phyloP scores from a whole-genome alignment of 345 rosid genomes.

The Hypericum androsaemum region DNA sequence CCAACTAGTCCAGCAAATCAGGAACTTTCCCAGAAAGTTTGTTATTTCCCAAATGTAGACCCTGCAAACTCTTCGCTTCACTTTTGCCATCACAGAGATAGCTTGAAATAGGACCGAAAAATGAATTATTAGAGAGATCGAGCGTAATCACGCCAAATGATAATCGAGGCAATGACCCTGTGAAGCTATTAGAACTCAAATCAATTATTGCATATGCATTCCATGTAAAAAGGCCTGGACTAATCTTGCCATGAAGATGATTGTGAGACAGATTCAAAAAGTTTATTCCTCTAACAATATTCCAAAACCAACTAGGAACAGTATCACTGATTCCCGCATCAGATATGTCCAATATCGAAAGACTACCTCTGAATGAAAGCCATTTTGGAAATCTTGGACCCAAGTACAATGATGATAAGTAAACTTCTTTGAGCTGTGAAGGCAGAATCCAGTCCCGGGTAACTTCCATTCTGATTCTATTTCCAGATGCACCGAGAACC shows the following conservation, averaged over 20 bases:
- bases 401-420: slow-evolving; percentile 3
- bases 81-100: slow-evolving; percentile 3
- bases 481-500: not conserved
- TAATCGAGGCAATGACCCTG: slow-evolving; percentile 6
- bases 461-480: not conserved
- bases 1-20: slow-evolving; percentile 6
- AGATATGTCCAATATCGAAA: slow-evolving; percentile 1
- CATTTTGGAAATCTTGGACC: slow-evolving; percentile 14
- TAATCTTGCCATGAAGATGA: not conserved
- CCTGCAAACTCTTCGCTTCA: not conserved
- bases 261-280: slow-evolving; percentile 3
- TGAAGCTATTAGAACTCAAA: slow-evolving; percentile 7
- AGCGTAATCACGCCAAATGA: slow-evolving; percentile 2
- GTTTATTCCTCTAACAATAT: not conserved
- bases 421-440: not conserved
- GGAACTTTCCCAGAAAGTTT: slow-evolving; percentile 7
- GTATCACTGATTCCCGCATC: slow-evolving; percentile 8
- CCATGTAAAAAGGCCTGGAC: not conserved
- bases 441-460: slow-evolving; percentile 4
- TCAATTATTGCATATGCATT: not conserved
- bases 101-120: too few species aligned
- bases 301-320: slow-evolving; percentile 9
- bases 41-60: slow-evolving; percentile 12
- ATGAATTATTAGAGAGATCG: slow-evolving; percentile 9
- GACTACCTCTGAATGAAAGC: not conserved